phyloP scores from a whole-genome alignment of 495 filamentous ascomycete genomes.

The Tuber indicum region DNA sequence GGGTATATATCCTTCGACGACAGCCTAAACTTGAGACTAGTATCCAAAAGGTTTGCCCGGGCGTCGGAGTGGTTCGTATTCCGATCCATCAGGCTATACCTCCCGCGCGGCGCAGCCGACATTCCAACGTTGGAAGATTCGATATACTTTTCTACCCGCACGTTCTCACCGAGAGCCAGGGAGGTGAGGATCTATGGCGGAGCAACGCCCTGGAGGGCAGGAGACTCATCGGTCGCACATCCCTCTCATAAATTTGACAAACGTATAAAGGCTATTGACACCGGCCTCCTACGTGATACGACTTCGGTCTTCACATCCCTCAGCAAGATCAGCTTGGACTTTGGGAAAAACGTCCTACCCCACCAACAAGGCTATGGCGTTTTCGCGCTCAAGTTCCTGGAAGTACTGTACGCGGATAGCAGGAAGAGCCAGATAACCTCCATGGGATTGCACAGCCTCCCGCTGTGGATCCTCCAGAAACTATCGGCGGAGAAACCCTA shows the following conservation, averaged over 20 bases:
- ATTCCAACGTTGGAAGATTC: neutral
- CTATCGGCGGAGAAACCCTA: neutral
- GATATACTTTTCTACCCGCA: neutral
- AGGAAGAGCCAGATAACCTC: neutral
- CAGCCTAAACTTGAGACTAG: neutral
- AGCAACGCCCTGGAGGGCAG: neutral
- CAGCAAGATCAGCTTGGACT: neutral
- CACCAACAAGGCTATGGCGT: neutral
- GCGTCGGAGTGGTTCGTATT: neutral
- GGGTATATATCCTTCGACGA: neutral
- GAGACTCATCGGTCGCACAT: neutral
- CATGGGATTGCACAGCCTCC: neutral
- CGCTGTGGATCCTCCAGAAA: neutral
- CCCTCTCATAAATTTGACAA: neutral
- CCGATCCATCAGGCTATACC: neutral
- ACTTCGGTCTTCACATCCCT: neutral
- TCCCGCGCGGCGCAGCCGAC: neutral
- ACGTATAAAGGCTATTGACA: neutral
- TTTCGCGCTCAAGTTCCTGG: neutral
- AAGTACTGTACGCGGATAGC: neutral
- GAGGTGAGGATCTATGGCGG: neutral
- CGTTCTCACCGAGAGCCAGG: neutral
- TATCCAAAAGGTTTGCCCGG: neutral
- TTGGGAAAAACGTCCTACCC: neutral
- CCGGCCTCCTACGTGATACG: neutral